Conservation (phyloP, 2,329 filamentous ascomycete species). For the Penicillium decumbens region DNA sequence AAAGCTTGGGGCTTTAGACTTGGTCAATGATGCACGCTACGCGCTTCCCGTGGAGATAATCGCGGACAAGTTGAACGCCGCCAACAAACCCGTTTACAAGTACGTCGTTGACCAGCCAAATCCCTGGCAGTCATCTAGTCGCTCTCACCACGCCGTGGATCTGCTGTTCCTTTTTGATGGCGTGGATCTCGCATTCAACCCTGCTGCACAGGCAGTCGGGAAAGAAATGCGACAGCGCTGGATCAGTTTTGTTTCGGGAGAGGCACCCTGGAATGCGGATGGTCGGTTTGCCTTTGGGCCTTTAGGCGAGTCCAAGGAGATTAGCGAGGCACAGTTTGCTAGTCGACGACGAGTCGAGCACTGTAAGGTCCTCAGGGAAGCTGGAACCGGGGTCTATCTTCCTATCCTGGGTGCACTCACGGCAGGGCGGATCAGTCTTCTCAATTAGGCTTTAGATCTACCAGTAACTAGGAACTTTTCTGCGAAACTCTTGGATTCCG, state of each 20-base stretch:
- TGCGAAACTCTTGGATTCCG: too few species aligned
- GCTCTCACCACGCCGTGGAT: constrained; percentile 48
- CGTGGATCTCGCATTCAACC: constrained; percentile 36
- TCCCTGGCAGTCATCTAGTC: constrained; percentile 46
- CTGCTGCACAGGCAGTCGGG: constrained; percentile 32
- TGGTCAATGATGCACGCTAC: constrained; percentile 33
- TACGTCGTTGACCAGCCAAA: constrained; percentile 47
- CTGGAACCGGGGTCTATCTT: constrained; percentile 28
- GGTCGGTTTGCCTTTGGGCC: constrained; percentile 41
- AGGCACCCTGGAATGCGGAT: constrained; percentile 35
- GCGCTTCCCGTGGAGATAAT: constrained; percentile 30
- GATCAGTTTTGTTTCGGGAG: constrained; percentile 38
- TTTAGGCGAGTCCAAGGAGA: constrained; percentile 32
- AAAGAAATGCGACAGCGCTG: constrained; percentile 40
- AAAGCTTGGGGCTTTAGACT: constrained; percentile 39
- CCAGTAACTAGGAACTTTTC: too few species aligned
- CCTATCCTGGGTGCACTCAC: constrained; percentile 32
- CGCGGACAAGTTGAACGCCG: constrained; percentile 24
- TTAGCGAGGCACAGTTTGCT: constrained; percentile 32
- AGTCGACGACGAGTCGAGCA: constrained; percentile 32
- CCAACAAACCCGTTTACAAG: constrained; percentile 32
- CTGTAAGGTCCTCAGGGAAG: constrained; percentile 29
- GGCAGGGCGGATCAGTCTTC: constrained; percentile 42
- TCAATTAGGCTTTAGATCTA: constrained; percentile 28
- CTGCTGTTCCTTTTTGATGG: constrained; percentile 45